phyloP scores from a whole-genome alignment of 352 stramenopile species.

The Phytophthora ohioensis region DNA sequence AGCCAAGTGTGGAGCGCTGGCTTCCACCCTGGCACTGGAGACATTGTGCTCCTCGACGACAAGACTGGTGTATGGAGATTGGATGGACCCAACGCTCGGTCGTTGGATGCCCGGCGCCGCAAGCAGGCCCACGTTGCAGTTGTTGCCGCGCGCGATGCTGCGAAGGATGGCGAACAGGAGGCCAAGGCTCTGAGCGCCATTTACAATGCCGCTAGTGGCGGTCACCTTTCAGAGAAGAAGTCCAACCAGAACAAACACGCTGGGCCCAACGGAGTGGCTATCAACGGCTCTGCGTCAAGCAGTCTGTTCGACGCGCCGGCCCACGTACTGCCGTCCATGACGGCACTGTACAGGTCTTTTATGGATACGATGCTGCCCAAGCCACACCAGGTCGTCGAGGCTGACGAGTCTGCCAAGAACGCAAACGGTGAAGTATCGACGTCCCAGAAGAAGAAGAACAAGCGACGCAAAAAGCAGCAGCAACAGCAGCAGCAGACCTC shows the following conservation, averaged over 20 bases:
- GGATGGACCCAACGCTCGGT: conserved; percentile 55
- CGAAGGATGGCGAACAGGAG: conserved; percentile 41
- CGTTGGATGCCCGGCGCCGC: conserved; percentile 43
- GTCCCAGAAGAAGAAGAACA: conserved; percentile 62
- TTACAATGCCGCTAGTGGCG: conserved; percentile 45
- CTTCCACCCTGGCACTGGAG: conserved; percentile 66
- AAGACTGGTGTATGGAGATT: conserved; percentile 70
- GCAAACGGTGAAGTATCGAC: conserved; percentile 8
- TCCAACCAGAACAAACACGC: conserved; percentile 22
- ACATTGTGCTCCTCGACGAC: conserved; percentile 66
- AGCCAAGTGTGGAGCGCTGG: conserved; percentile 58
- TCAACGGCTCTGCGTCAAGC: conserved; percentile 30
- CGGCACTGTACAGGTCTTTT: conserved; percentile 83
- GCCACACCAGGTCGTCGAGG: conserved; percentile 38
- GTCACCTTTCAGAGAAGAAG: conserved; percentile 29
- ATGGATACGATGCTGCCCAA: conserved; percentile 91
- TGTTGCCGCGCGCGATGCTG: conserved; percentile 18
- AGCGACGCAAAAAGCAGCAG: conserved; percentile 70
- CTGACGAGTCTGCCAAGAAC: conserved; percentile 27
- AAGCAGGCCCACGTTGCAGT: conserved; percentile 44
- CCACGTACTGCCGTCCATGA: conserved; percentile 87
- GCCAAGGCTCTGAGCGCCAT: conserved; percentile 56
- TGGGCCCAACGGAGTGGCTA: conserved; percentile 29
- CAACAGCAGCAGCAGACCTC: conserved; percentile 42
- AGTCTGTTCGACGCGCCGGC: conserved; percentile 82